Conservation (phyloP, 2,329 filamentous ascomycete genomes). For the Nannizzia gypsea region DNA sequence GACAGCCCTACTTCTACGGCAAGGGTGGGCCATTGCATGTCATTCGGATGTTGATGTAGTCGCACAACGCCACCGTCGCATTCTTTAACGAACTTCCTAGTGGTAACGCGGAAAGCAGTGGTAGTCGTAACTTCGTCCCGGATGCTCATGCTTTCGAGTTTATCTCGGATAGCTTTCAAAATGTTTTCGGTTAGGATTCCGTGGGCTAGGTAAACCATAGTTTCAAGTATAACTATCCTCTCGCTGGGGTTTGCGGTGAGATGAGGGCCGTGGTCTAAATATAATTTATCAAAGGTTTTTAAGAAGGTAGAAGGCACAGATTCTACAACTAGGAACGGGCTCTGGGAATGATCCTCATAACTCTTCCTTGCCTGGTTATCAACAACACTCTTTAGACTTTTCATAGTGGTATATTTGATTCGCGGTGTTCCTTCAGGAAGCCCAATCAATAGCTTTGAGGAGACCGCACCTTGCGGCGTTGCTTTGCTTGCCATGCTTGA, state of each 20-base stretch:
- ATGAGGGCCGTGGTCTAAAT: background rate
- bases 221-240: background rate
- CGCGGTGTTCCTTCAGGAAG: constrained; percentile 4
- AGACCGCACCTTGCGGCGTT: background rate
- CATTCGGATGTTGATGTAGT: too few species aligned
- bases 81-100: background rate
- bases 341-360: background rate
- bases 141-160: background rate
- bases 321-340: constrained; percentile 3
- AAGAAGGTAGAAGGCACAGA: background rate
- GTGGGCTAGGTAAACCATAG: background rate
- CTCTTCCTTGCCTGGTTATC: background rate
- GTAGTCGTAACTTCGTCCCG: background rate
- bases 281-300: background rate
- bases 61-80: background rate
- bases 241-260: background rate
- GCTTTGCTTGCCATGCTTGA: background rate
- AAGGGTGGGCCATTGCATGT: background rate
- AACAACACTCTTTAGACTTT: background rate
- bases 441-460: background rate
- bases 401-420: constrained; percentile 1
- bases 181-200: background rate
- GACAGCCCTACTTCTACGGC: background rate
- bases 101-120: too few species aligned
- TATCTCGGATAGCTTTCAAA: background rate